Evolutionary conservation across 2,329 filamentous ascomycete species (phyloP).

Genomic region (Sclerotinia subarctica): DNA sequence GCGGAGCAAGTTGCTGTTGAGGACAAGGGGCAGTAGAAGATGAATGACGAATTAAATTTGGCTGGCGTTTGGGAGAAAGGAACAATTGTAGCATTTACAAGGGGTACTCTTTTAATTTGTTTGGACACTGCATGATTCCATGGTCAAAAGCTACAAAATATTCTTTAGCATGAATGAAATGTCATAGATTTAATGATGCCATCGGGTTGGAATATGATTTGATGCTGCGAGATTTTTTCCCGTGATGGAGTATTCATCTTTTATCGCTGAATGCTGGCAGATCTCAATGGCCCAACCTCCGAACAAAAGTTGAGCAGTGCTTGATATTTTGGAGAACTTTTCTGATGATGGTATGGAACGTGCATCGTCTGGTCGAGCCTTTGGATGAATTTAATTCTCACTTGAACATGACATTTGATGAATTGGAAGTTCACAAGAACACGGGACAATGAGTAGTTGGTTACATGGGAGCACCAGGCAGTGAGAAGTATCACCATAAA

Average conservation of each 20-base stretch:
- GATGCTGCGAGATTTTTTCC: background rate
- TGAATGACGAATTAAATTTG: conserved; percentile 10
- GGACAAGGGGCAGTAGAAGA: background rate
- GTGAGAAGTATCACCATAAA: too few relatives aligned
- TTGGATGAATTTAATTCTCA: background rate
- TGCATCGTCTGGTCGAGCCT: background rate
- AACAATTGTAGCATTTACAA: conserved; percentile 26
- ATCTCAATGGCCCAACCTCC: too few relatives aligned
- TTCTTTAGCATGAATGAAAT: conserved; percentile 1
- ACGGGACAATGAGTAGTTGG: too few relatives aligned
- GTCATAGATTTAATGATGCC: background rate
- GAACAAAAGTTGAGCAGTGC: background rate
- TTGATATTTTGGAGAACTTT: background rate
- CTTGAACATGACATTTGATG: background rate
- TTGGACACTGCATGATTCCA: background rate
- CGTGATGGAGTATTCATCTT: background rate
- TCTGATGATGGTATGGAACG: background rate
- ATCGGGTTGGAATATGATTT: background rate
- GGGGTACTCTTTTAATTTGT: conserved; percentile 19
- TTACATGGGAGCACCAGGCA: too few relatives aligned
- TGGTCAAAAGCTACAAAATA: background rate
- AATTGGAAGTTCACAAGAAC: too few relatives aligned
- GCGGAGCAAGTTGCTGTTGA: background rate
- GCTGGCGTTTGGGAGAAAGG: conserved; percentile 24
- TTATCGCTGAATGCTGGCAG: too few relatives aligned